These are phyloP conservation scores for Haberlea rhodopensis DNA, from an alignment of 257 asterid species.

Conservation along the genomic window DNA sequence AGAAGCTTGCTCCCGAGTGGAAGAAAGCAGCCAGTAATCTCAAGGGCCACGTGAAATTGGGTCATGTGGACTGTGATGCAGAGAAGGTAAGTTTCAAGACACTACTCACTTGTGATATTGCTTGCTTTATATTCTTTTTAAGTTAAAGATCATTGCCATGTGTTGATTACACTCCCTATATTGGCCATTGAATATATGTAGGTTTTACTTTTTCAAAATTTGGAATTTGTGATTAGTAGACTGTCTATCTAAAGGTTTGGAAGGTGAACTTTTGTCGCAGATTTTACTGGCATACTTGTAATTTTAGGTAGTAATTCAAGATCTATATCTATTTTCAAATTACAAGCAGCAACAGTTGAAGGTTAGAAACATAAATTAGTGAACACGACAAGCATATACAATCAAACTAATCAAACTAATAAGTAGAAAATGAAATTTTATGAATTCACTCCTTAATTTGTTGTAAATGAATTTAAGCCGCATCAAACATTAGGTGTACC, in stretches of 20 bases:
- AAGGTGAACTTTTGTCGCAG: constrained; percentile 12
- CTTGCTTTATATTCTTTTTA: constrained; percentile 9
- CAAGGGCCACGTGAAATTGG: constrained; percentile 89
- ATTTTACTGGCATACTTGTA: neutral
- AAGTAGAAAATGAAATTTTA: neutral
- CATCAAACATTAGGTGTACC: too few relatives aligned
- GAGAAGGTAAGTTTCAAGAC: constrained; percentile 60
- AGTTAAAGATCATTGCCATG: constrained; percentile 13
- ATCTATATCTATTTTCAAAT: neutral
- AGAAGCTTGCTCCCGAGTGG: constrained; percentile 99
- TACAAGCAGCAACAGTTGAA: neutral
- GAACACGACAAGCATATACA: neutral
- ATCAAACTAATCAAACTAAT: neutral
- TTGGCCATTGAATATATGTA: constrained; percentile 4
- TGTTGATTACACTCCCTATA: constrained; percentile 8
- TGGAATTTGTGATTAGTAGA: neutral
- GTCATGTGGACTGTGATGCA: constrained; percentile 93
- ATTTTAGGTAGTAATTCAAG: neutral
- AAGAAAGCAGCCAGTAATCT: constrained; percentile 89
- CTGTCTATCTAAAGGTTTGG: constrained; percentile 6
- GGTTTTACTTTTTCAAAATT: neutral
- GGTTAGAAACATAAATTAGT: neutral
- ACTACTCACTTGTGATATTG: constrained; percentile 10
- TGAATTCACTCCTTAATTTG: neutral
- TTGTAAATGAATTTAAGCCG: too few relatives aligned